Evolutionary conservation across 768 basidiomycete species (phyloP).

Genomic region (Leccinum disarticulatum): DNA sequence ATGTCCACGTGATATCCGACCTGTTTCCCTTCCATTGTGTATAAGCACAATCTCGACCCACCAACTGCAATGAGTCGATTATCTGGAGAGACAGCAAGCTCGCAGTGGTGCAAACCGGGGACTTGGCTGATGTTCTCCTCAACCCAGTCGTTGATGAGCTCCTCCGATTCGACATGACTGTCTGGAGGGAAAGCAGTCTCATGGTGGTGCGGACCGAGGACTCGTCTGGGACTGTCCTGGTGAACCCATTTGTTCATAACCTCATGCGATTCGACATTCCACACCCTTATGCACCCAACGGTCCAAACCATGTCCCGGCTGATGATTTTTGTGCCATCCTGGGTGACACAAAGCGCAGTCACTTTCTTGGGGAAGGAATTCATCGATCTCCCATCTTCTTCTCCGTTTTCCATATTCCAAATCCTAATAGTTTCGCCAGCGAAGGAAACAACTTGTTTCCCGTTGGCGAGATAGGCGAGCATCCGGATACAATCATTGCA

Average conservation of each 20-base stretch:
- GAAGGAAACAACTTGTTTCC: neutral
- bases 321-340: conserved; percentile 3
- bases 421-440: neutral
- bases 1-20: neutral
- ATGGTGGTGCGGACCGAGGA: fast-evolving
- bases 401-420: neutral
- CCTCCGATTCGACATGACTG: neutral
- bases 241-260: neutral
- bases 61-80: neutral
- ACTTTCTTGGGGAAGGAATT: neutral
- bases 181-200: neutral
- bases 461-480: conserved; percentile 10
- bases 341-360: neutral
- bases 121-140: no score
- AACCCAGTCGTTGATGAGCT: neutral
- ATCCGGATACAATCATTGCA: fast-evolving
- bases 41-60: neutral
- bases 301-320: neutral
- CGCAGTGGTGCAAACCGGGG: fast-evolving
- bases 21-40: neutral
- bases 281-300: neutral
- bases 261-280: conserved; percentile 1
- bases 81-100: neutral
- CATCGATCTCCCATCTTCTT: neutral
- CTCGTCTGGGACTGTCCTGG: no score